Evolutionary conservation across 1,139 yeast species (phyloP).

Genomic region (Spathaspora sp.): DNA sequence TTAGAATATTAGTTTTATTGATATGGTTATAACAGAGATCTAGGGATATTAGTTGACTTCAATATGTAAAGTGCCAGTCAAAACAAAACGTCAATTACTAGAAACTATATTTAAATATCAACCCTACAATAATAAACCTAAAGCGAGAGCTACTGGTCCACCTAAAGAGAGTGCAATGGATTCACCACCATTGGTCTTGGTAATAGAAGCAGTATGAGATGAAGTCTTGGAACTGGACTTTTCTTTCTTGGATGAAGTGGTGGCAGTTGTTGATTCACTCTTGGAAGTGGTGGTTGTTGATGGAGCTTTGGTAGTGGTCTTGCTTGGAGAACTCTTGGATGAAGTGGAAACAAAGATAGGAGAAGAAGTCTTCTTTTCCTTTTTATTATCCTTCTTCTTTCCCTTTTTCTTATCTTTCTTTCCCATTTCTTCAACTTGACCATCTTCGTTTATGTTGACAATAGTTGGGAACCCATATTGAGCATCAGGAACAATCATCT

Average conservation of each 20-base stretch:
- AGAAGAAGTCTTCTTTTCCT: slow-evolving; percentile 9
- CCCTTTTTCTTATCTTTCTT: slow-evolving; percentile 3
- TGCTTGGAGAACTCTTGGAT: slow-evolving; percentile 4
- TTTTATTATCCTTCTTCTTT: slow-evolving; percentile 1
- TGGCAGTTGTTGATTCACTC: slow-evolving; percentile 6
- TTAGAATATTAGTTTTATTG: not conserved
- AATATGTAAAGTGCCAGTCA: not conserved
- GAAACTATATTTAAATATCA: not conserved
- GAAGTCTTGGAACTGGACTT: slow-evolving; percentile 8
- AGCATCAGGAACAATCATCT: slow-evolving; percentile 15
- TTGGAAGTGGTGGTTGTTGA: slow-evolving; percentile 12
- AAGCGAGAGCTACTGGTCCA: slow-evolving; percentile 16
- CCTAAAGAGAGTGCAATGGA: slow-evolving; percentile 13
- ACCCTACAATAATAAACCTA: slow-evolving; percentile 16
- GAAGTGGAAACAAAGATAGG: slow-evolving; percentile 3
- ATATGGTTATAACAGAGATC: not conserved
- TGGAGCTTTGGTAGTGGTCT: slow-evolving; percentile 5
- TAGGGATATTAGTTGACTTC: not conserved
- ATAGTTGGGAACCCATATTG: slow-evolving; percentile 14
- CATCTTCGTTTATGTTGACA: slow-evolving; percentile 14
- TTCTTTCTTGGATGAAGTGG: slow-evolving; percentile 8
- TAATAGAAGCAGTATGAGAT: slow-evolving; percentile 16
- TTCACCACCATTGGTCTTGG: slow-evolving; percentile 18
- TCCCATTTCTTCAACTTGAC: slow-evolving; percentile 10
- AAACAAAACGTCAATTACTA: not conserved